Evolutionary conservation across 164 flowering plant genomes (phyloP).

Genomic region (Piper betle): DNA sequence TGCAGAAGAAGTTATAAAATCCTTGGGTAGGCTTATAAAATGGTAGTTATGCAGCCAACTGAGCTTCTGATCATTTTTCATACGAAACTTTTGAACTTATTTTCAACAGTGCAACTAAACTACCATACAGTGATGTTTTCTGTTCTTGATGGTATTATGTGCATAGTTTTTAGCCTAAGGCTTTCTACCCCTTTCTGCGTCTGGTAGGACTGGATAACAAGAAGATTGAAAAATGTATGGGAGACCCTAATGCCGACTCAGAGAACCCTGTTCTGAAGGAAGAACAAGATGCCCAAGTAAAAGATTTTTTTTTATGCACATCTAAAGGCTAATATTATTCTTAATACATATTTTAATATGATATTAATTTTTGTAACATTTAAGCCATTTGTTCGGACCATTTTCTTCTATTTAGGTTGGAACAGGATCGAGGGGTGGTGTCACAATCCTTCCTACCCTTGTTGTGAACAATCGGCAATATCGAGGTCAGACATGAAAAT

Average conservation of each 20-base stretch:
- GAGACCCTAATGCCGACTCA: constrained; percentile 73
- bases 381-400: constrained; percentile 2
- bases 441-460: constrained; percentile 92
- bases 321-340: background rate
- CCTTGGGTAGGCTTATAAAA: constrained; percentile 47
- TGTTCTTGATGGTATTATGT: background rate
- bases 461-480: constrained; percentile 91
- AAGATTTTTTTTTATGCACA: background rate
- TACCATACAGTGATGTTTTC: background rate
- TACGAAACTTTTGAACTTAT: too few species aligned
- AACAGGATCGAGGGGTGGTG: constrained; percentile 94
- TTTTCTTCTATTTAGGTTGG: constrained; percentile 47
- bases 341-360: background rate
- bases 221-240: constrained; percentile 86
- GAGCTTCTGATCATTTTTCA: too few species aligned
- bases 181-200: background rate
- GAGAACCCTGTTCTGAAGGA: constrained; percentile 83
- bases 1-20: constrained; percentile 66
- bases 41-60: background rate
- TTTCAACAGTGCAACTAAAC: background rate
- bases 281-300: constrained; percentile 97
- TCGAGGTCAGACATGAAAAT: constrained; percentile 49
- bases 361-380: background rate
- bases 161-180: background rate
- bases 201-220: constrained; percentile 58